Evolutionary conservation across 768 basidiomycete species (phyloP).

Genomic region (Pulveroboletus sp.): DNA sequence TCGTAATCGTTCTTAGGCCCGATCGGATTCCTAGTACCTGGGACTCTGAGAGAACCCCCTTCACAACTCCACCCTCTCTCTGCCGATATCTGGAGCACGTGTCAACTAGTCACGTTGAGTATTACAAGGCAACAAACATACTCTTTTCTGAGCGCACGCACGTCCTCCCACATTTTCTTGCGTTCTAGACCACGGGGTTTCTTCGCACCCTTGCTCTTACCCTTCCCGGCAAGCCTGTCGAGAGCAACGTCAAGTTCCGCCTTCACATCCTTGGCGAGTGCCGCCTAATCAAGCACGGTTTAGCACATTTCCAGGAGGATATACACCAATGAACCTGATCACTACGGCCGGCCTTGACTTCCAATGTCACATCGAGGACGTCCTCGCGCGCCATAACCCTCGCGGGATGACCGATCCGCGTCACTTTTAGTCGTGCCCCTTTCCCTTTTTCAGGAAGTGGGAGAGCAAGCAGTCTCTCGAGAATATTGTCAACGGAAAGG

Average conservation of each 20-base stretch:
- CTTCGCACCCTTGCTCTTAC: conserved; percentile 72
- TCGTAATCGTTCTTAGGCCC: not conserved
- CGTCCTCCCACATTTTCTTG: conserved; percentile 84
- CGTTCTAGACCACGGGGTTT: conserved; percentile 68
- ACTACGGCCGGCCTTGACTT: conserved; percentile 68
- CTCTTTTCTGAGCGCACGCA: conserved; percentile 88
- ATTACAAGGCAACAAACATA: conserved; percentile 25
- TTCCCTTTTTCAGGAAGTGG: conserved; percentile 48
- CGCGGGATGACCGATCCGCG: conserved; percentile 95
- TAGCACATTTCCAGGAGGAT: not conserved
- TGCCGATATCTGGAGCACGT: conserved; percentile 67
- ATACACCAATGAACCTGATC: conserved; percentile 50
- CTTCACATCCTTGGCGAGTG: conserved; percentile 86
- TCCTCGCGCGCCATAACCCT: conserved; percentile 76
- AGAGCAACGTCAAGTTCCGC: conserved; percentile 75
- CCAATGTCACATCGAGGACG: conserved; percentile 65
- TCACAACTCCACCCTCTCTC: conserved; percentile 82
- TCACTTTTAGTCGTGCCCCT: conserved; percentile 51
- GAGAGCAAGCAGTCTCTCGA: conserved; percentile 75
- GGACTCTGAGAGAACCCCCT: conserved; percentile 74
- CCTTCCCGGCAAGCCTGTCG: conserved; percentile 65
- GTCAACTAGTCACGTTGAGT: not conserved
- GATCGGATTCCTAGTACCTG: conserved; percentile 43
- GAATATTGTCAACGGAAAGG: conserved; percentile 92
- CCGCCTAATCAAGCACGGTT: conserved; percentile 50